Evolutionary conservation across 2,329 filamentous ascomycete species (phyloP), one percentile per base, ranked within the genome.

Genomic region (Talaromyces sp.): DNA sequence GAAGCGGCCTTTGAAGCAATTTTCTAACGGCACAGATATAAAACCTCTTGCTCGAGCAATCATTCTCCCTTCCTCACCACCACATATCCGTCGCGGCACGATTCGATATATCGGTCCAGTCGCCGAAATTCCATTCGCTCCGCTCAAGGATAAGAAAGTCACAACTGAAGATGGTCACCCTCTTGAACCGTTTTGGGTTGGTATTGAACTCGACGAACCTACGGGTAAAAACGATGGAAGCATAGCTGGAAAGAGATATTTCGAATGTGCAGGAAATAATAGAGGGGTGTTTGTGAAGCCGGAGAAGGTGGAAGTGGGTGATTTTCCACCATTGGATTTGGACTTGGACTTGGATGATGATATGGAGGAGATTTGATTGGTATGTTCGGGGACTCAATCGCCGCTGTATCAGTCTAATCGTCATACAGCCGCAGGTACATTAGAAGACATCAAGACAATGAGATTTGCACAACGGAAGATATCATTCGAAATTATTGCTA

Each of bases 181-280:
- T 15, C 25, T 49, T 10, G 67, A 73, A 59, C 78, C 78, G 2
- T 71, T 81, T 22, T 89, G 86, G 86, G 77, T 88, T 10, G 86
- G 86, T 13, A 79, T 89, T 38, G 78, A 80, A 67, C 80, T 89
- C 45, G 87, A 89, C 72, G 87, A 89, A 74, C 87, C 87, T 1
- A 85, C 83, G 8, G 87, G 87, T 29, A 88, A 88, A 78, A 89
- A 89, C 71, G 85, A 89, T 70, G 87, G 87, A 5, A 81, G 77
- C 45, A 76, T 82, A 2, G 79, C 78, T 65, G 81, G 81, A 17
- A 75, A 78, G 69, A 79, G 82, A 63, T 88, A 88, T 74, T 89
- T 89, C 67, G 72, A 75, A 25, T 83, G 85, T 67, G 51, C 59
- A 11, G 82, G 81, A 47, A 78, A 76, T 51, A 80, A 81, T 22